Base-by-base conservation (phyloP, 441 rosid genomes). In the Adansonia madagascariensis region DNA sequence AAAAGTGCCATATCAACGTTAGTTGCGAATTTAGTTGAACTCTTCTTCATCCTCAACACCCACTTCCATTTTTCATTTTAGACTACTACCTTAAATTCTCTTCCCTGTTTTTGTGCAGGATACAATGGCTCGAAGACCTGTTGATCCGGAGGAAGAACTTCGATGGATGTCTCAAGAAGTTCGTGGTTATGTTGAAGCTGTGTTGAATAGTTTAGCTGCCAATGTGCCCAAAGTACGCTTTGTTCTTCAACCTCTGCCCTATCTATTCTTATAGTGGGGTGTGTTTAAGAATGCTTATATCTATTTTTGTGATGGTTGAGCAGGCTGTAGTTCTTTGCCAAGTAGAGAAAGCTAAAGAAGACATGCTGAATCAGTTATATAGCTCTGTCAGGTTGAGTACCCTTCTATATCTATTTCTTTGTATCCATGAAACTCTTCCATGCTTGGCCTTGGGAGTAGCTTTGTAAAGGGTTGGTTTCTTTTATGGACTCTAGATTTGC, bases 121-220 rank as follows among this genome's bases (percentile, higher is more conserved):
- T 79, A 88, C 90, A 67, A 87, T 91, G 91, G 80, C 82, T 46
- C 81, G 86, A 82, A 87, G 87, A 81, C 93, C 95, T 1, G 87
- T 71, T 18, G 93, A 91, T 79, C 95, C 95, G 27, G 92, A 91
- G 81, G 95, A 91, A 81, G 95, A 91, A 82, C 87, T 91, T 77
- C 85, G 91, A 78, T 91, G 91, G 95, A 91, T 91, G 91, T 91
- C 92, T 80, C 93, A 89, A 83, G 95, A 91, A 89, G 95, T 91
- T 22, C 87, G 93, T 44, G 91, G 95, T 77, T 91, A 91, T 73
- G 91, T 91, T 0, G 95, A 89, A 86, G 95, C 95, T 67, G 93
- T 91, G 77, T 84, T 91, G 78, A 91, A 91, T 80, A 91, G 93
- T 63, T 77, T 91, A 57, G 93, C 93, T 65, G 95, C 95, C 61